Evolutionary conservation across 345 rosid genomes (phyloP), one percentile per base, ranked within the genome.

Genomic region (Salix caprea): DNA sequence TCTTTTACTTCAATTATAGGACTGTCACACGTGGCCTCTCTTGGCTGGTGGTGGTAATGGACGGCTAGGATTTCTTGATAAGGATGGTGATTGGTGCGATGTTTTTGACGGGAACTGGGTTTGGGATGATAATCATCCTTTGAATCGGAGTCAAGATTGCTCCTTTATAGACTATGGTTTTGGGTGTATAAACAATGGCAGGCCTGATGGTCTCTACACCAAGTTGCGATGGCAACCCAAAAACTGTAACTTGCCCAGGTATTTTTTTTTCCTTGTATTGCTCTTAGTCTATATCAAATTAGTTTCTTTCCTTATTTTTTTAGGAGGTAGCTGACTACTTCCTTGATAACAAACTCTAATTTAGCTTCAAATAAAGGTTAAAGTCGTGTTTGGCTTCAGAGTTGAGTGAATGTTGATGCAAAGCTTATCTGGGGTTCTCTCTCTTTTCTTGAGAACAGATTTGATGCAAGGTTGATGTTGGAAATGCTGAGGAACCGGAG

Each of bases 211-310:
- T 28, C 30, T 28, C 4, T 89, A 72, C 86, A 88, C 91, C 73
- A 89, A 91, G 82, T 91, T 93, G 96, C 89, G 96, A 28, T 91
- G 96, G 96, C 96, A 88, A 67, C 93, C 96, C 64, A 82, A 78
- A 28, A 81, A 67, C 23, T 91, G 96, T 75, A 80, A 84, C 82
- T 80, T 91, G 89, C 96, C 96, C 83, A 86, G 96, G 96, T 88
- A 37, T 19, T 67, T 13, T 28, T 28, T 67, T 50, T 9, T 67
- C 18, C 34, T 3, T 32, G 34, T 32, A 32, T 32, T 32, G 4
- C 5, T 32, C 5, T 3, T 32, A 32, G 23, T 52, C 58, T n/a
- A 52, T 52, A 52, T 19, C 58, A 52, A 52, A 52, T 52, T 19
- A 32, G 34, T 32, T 32, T 32, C 19, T 52, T 52, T 52, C 19